Evolutionary conservation across 106 monocot genomes (phyloP).

Genomic region (Alisma plantagoaquatica): DNA sequence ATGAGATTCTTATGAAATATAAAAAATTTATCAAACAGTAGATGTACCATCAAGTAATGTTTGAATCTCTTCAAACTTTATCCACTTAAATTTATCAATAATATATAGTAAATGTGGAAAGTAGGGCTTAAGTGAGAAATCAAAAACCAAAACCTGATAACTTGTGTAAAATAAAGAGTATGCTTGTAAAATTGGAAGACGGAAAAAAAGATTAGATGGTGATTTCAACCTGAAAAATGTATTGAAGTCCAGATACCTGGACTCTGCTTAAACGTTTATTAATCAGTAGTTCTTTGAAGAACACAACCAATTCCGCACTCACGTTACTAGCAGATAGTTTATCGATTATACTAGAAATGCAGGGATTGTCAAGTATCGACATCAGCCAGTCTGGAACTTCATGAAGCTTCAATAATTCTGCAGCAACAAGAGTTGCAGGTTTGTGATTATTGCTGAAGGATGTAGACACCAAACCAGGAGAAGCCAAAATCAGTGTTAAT

Average conservation of each 20-base stretch:
- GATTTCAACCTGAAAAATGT: slow-evolving; percentile 64
- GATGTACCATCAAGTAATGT: no score
- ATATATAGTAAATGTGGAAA: no score
- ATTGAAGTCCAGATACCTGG: slow-evolving; percentile 38
- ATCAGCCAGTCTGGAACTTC: slow-evolving; percentile 40
- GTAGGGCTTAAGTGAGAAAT: no score
- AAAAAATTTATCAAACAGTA: no score
- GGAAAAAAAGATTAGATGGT: background rate
- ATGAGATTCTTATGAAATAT: no score
- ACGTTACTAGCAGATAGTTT: slow-evolving; percentile 63
- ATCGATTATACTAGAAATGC: slow-evolving; percentile 51
- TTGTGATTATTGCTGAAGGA: slow-evolving; percentile 58
- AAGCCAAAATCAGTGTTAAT: slow-evolving; percentile 41
- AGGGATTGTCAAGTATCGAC: slow-evolving; percentile 37
- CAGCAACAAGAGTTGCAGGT: slow-evolving; percentile 52
- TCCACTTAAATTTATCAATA: no score
- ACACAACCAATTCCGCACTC: slow-evolving; percentile 59
- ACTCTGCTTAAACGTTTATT: slow-evolving; percentile 48
- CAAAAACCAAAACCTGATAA: no score
- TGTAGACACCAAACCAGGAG: slow-evolving; percentile 54
- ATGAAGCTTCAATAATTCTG: slow-evolving; percentile 43
- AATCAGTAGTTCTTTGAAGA: slow-evolving; percentile 48
- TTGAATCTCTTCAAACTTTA: no score
- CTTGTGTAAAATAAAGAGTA: no score
- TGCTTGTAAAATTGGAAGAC: background rate